Evolutionary conservation across 208 protist species (phyloP), one percentile per base, ranked within the genome.

Genomic region (Blastocrithidia nonstop): DNA sequence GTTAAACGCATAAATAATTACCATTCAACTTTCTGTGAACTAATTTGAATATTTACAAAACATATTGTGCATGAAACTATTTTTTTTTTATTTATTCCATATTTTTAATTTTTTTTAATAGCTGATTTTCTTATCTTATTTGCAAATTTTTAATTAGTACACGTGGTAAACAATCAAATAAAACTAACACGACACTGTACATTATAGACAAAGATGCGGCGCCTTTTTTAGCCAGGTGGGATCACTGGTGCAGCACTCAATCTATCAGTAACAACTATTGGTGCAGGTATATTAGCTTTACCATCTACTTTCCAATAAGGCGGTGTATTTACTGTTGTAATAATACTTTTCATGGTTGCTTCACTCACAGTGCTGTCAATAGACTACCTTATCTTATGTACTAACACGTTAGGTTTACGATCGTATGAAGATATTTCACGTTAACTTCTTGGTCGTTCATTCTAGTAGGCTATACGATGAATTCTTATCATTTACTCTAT

Each of bases 391-490:
- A 45, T 85, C 38, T 43, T 75, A n/a, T 85, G 71, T 33, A 54
- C 83, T 0, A 71, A 83, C 25, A 33, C 16, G 9, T 54, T 85
- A 11, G 32, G 64, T 20, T 53, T 89, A 15, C 60, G 68, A 33
- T 83, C 75, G 15, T 89, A 86, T 59, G 80, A 89, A 43, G 80
- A 80, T 43, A 80, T 85, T 33, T 64, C 75, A n/a, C 24, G 64
- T 7, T 65, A 73, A 38, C 51, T 86, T n/a, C 55, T 89, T 3
- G 76, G 69, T 2, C 57, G 40, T 25, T 1, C 28, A 8, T 72
- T 62, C 45, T 62, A 73, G 43, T 50, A 74, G 31, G 5, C 66
- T 17, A 70, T 71, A 45, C 71, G 71, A 17, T 79, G 71, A 65
- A 71, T 86, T 38, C 58, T 82, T 6, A 71, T 86, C 24, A 39